These are phyloP conservation scores for Thelonectria rubi DNA, from an alignment of 2,329 filamentous ascomycete genomes.

Conservation along the genomic window DNA sequence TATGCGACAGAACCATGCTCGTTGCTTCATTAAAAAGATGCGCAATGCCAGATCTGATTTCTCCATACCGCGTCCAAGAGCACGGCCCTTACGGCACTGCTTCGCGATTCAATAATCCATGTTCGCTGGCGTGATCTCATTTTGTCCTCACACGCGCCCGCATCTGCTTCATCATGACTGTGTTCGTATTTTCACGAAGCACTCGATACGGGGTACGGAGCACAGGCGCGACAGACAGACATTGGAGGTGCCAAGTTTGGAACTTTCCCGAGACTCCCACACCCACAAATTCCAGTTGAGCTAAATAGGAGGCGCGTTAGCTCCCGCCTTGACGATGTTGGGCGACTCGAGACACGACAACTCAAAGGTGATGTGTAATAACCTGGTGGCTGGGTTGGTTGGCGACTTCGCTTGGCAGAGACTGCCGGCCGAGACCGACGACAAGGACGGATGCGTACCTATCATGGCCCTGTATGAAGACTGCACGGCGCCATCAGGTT, in stretches of 20 bases:
- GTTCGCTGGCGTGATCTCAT: conserved; percentile 19
- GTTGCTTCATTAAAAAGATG: conserved; percentile 24
- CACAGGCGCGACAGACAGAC: background rate
- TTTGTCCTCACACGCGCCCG: conserved; percentile 6
- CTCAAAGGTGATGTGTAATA: conserved; percentile 4
- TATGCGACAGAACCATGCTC: conserved; percentile 24
- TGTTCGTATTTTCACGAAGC: background rate
- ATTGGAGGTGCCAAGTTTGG: conserved; percentile 5
- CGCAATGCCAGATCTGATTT: conserved; percentile 26
- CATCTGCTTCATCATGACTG: conserved; percentile 1
- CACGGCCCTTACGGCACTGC: conserved; percentile 19
- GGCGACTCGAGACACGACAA: conserved; percentile 12
- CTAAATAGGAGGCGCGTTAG: conserved; percentile 17
- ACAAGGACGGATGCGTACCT: conserved; percentile 6
- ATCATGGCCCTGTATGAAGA: too few species aligned
- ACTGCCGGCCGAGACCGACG: conserved; percentile 18
- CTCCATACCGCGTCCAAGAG: conserved; percentile 8
- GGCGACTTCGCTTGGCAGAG: background rate
- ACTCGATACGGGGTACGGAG: background rate
- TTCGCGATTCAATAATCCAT: conserved; percentile 12
- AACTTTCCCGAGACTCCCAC: conserved; percentile 15
- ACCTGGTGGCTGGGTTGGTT: conserved; percentile 21
- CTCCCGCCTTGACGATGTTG: conserved; percentile 26
- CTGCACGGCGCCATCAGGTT: too few species aligned
- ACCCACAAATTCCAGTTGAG: background rate